phyloP scores from a whole-genome alignment of 768 basidiomycete species.

The Xerocomellus dryophilus region DNA sequence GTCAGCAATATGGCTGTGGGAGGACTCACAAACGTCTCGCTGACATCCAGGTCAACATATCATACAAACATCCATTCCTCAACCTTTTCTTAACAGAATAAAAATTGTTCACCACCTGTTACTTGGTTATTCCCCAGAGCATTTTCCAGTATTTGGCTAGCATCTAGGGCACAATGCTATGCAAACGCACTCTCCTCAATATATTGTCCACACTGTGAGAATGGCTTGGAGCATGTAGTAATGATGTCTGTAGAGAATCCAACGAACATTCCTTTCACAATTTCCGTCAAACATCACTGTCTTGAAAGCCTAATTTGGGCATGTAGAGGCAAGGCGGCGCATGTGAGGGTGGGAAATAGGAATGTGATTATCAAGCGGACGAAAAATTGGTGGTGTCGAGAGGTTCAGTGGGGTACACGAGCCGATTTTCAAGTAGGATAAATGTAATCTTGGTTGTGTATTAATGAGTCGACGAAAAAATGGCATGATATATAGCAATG shows the following conservation, averaged over 20 bases:
- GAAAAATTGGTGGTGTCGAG: too few species aligned
- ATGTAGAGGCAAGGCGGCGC: too few species aligned
- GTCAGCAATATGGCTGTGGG: neutral
- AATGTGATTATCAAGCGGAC: too few species aligned
- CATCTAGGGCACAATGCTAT: neutral
- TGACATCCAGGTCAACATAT: neutral
- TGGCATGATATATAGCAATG: too few species aligned
- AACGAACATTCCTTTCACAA: neutral
- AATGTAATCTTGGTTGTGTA: too few species aligned
- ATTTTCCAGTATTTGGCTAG: neutral
- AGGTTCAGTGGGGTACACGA: too few species aligned
- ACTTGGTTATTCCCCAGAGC: neutral
- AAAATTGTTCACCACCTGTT: neutral
- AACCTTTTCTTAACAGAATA: neutral
- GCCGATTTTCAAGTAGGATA: too few species aligned
- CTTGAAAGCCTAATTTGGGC: neutral
- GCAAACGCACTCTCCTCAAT: neutral
- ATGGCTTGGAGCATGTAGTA: neutral
- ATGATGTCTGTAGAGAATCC: neutral
- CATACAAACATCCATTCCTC: neutral
- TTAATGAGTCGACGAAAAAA: too few species aligned
- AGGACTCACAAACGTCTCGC: neutral
- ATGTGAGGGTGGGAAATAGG: too few species aligned
- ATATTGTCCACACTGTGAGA: neutral
- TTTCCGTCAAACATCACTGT: neutral